phyloP scores from a whole-genome alignment of 1,139 yeast species.

The Hyphopichia fennica region DNA sequence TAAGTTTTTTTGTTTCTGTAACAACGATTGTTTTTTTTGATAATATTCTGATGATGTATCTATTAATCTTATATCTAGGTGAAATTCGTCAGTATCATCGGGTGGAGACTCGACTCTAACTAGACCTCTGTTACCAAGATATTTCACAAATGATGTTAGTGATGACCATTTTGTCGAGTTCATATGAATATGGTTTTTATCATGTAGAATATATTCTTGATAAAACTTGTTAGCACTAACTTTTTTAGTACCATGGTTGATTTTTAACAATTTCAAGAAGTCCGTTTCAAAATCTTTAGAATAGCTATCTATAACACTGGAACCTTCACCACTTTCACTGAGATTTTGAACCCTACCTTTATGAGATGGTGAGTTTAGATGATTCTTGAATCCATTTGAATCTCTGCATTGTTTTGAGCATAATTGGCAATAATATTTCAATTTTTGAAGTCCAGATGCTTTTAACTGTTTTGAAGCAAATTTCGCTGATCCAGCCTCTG shows the following conservation, averaged over 20 bases:
- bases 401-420: conserved; percentile 94
- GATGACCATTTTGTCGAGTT: conserved; percentile 83
- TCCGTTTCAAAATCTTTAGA: conserved; percentile 61
- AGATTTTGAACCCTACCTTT: conserved; percentile 47
- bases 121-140: conserved; percentile 60
- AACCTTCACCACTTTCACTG: conserved; percentile 38
- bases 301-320: conserved; percentile 54
- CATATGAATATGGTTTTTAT: conserved; percentile 84
- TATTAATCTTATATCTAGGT: conserved; percentile 31
- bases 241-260: conserved; percentile 78
- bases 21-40: conserved; percentile 8
- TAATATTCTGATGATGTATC: conserved; percentile 20
- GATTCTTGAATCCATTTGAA: conserved; percentile 92
- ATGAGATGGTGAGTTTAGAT: conserved; percentile 77
- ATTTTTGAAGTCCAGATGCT: conserved; percentile 80
- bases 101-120: conserved; percentile 52
- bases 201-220: conserved; percentile 77
- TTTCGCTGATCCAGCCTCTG: conserved; percentile 83
- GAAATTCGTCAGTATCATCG: conserved; percentile 39
- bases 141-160: conserved; percentile 67
- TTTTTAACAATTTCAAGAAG: conserved; percentile 62
- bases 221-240: conserved; percentile 84
- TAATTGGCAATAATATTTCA: conserved; percentile 86
- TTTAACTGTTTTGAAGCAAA: conserved; percentile 76
- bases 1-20: conserved; percentile 27